Base-by-base conservation (phyloP, 805 yeast species). In the Wickerhamiella occidentalis region DNA sequence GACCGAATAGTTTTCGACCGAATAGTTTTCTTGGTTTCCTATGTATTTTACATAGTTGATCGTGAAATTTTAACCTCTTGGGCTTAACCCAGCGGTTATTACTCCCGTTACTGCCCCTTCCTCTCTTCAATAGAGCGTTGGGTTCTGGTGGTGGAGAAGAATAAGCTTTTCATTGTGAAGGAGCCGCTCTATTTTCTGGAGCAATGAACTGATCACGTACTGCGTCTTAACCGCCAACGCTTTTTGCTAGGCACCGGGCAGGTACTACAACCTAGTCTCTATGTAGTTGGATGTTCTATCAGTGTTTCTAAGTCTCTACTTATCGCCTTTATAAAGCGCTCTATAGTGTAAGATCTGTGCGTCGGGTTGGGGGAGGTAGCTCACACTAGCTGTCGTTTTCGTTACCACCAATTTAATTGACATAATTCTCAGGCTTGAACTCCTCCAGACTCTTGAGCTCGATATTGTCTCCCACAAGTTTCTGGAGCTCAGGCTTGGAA, bases 401-500 rank as follows among this genome's bases (percentile, higher is more conserved):
- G n/a, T n/a, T n/a, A n/a, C n/a, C n/a, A n/a, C n/a, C n/a, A 8
- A 8, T 8, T 8, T 23, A 23, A 8, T 23, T 50, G 12, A 60
- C 62, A 51, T 69, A 79, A 45, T 72, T 67, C 5, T 64, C 53
- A 28, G 64, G 64, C 40, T 82, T 76, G 43, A 86, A 74, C 3
- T 77, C 73, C 37, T 59, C 69, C 45, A 85, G 66, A 6, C 78
- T 68, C 3, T 58, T 57, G 43, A 83, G 58, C 8, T 81, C 62
- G 55, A 88, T 94, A 45, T 72, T 67, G 43, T 68, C 72, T 2
- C 76, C 79, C 48, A 85, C 63, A 8, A 63, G 53, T 22, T 58
- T 60, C 5, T 67, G 9, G 13, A 45, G 35, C 17, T 45, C 47
- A 4, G 22, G 7, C 33, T n/a, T 18, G 43, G 40, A 23, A 19